Conservation (phyloP, 2,329 filamentous ascomycete genomes). For the Fusarium circinatum region DNA sequence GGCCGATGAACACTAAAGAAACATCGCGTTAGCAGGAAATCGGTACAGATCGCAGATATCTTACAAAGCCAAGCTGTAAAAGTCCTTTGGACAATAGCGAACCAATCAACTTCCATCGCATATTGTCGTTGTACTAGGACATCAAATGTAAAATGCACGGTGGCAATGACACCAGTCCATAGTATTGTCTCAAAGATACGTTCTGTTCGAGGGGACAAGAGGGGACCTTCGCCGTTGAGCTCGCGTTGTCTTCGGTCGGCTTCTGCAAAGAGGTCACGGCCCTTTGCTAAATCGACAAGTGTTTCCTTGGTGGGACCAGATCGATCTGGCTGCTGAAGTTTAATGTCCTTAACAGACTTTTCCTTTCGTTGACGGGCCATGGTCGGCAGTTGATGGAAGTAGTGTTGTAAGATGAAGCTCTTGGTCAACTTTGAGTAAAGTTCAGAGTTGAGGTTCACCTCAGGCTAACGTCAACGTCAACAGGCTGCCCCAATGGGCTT, state of each 20-base stretch:
- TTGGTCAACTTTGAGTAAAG: background rate
- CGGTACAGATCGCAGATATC: slow-evolving; percentile 19
- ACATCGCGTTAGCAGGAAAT: background rate
- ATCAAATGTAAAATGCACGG: slow-evolving; percentile 81
- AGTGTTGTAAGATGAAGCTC: slow-evolving; percentile 18
- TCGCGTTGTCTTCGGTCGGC: slow-evolving; percentile 54
- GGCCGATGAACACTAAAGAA: slow-evolving; percentile 60
- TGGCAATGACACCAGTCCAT: slow-evolving; percentile 71
- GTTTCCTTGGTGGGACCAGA: slow-evolving; percentile 71
- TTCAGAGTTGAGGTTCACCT: slow-evolving; percentile 3
- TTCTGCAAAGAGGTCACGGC: slow-evolving; percentile 67
- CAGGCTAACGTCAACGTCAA: slow-evolving; percentile 22
- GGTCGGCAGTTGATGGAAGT: background rate
- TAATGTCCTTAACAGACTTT: slow-evolving; percentile 62
- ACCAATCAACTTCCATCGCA: slow-evolving; percentile 72
- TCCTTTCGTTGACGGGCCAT: slow-evolving; percentile 64
- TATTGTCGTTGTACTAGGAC: slow-evolving; percentile 84
- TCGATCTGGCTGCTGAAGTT: slow-evolving; percentile 75
- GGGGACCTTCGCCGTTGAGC: slow-evolving; percentile 48
- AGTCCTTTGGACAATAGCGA: slow-evolving; percentile 62
- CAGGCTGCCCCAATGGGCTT: slow-evolving; percentile 17
- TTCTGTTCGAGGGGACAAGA: slow-evolving; percentile 58
- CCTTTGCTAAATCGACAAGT: slow-evolving; percentile 76
- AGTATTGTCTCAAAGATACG: slow-evolving; percentile 65
- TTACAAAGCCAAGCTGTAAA: slow-evolving; percentile 64